These are phyloP conservation scores for Trypanosoma avium DNA, from an alignment of 208 protist genomes.

Conservation along the genomic window DNA sequence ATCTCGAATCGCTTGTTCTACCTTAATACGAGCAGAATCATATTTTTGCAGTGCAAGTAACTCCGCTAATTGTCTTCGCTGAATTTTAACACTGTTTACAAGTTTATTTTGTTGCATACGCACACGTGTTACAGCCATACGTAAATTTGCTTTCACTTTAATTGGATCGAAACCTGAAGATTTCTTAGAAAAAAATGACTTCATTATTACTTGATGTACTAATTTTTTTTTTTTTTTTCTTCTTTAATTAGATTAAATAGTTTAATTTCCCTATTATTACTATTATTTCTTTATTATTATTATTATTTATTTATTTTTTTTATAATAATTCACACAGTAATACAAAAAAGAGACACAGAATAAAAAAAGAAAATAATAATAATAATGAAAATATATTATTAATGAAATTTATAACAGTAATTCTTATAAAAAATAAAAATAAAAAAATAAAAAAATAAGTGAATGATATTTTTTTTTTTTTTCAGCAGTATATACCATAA, in stretches of 20 bases:
- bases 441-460: background rate
- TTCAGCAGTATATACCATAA: no score
- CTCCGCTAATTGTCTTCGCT: conserved; percentile 78
- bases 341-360: background rate
- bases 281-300: background rate
- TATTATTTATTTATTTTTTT: background rate
- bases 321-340: background rate
- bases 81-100: conserved; percentile 85
- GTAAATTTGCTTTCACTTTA: conserved; percentile 77
- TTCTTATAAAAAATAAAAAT: background rate
- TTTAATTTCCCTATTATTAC: no score
- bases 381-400: background rate
- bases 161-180: conserved; percentile 53
- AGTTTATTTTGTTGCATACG: conserved; percentile 90
- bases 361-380: no score
- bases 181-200: conserved; percentile 40
- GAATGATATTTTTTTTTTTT: background rate
- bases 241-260: no score
- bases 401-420: background rate
- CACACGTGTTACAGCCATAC: conserved; percentile 85
- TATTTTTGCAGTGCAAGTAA: conserved; percentile 88
- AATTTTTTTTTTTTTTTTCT: no score
- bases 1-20: conserved; percentile 87
- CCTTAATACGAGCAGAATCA: conserved; percentile 86
- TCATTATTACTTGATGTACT: conserved; percentile 13